phyloP scores from a whole-genome alignment of 208 protist genomes.

The Herpetomonas tarakana region DNA sequence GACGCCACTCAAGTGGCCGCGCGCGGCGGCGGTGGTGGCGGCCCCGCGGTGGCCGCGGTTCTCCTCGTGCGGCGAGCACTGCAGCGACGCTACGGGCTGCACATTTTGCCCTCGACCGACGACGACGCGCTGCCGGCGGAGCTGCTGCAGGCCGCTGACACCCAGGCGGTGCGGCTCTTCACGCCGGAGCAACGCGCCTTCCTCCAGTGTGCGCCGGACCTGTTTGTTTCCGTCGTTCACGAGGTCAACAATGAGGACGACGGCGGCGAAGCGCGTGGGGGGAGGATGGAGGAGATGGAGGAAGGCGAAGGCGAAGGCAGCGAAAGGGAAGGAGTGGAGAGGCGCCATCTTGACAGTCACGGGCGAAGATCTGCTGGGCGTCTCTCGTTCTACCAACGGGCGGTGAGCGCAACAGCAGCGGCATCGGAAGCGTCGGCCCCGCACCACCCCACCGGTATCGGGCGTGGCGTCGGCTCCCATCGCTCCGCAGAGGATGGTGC shows the following conservation, averaged over 20 bases:
- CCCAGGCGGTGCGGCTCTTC: conserved; percentile 46
- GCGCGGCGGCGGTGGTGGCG: not conserved
- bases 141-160: conserved; percentile 22
- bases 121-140: conserved; percentile 6
- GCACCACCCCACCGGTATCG: too few relatives aligned
- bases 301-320: not conserved
- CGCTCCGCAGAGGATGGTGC: too few relatives aligned
- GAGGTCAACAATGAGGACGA: conserved; percentile 1
- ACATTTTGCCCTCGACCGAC: not conserved
- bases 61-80: not conserved
- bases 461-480: too few relatives aligned
- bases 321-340: too few relatives aligned
- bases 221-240: conserved; percentile 39
- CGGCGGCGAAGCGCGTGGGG: not conserved
- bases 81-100: not conserved
- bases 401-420: not conserved
- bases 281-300: not conserved
- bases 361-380: not conserved
- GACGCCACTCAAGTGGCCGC: not conserved
- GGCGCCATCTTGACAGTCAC: not conserved
- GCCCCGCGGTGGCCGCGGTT: not conserved
- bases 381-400: not conserved
- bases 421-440: too few relatives aligned
- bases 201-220: conserved; percentile 76
- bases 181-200: conserved; percentile 59